Base-by-base conservation (phyloP, 2,329 filamentous ascomycete genomes). In the Aspergillus clavatus region DNA sequence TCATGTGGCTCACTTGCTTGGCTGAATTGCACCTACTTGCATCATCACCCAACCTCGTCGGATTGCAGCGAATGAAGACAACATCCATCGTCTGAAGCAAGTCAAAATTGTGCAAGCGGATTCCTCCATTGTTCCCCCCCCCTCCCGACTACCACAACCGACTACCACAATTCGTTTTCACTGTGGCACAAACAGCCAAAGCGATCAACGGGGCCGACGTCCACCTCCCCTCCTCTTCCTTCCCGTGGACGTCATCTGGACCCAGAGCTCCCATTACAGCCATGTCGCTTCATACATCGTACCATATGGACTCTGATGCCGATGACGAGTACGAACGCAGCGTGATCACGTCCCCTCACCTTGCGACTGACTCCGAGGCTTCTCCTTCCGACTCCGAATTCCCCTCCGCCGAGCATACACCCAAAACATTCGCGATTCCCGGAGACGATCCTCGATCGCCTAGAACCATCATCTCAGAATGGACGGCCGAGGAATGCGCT, bases 401-500 rank as follows among this genome's bases (percentile, higher is more conserved):
- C 39, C 71, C 75, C 35, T 81, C 78, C 28, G 75, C 73, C 43
- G 77, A 83, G 59, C 79, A 82, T 55, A 84, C 81, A 2, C 81
- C 81, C 8, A 83, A 79, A 24, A 82, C 79, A 36, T 80, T 77
- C 54, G 76, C 74, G 40, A 70, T 77, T 52, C 65, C 71, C 22
- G 63, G 63, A 22, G 77, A 79, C 43, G 76, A 74, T 54, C 72
- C 71, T 53, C 70, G 67, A 43, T 77, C 75, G 39, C 79, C 80
- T 33, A 75, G 71, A 28, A 76, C 77, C 14, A 71, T 77, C 46
- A 79, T 84, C 40, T 74, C 73, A 18, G 74, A 81, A 56, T 84
- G 81, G 81, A 77, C 83, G 2, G 84, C 82, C 12, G 88, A 94
- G 48, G 89, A 97, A 70, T 90, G 87, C 69, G 89, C 89, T 54